Base-by-base conservation (phyloP, 1,284 basidiomycete genomes). In the Naganishia albida region DNA sequence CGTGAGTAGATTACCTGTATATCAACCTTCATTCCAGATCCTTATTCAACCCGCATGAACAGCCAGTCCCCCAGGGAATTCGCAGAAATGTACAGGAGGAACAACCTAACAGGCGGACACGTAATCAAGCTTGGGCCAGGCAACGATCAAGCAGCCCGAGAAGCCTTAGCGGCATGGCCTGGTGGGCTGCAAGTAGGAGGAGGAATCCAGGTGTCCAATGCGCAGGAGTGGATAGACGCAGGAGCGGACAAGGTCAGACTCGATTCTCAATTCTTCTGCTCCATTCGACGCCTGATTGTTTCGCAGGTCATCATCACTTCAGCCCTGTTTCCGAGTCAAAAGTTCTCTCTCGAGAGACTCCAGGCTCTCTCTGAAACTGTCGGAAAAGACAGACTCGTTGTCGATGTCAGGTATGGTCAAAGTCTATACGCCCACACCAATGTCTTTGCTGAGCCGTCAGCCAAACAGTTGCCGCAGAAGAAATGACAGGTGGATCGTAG, bases 221-320 rank as follows among this genome's bases (percentile, higher is more conserved):
- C 93, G 0, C 74, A 78, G 51, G 83, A 86, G 67, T 99, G 96
- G 96, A 77, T 99, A 40, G 84, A 88, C 42, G 85, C 84, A 2
- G 96, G 96, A 7, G 96, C 96, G 7, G 88, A 88, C 73, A 99
- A 99, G 84, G 95, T 93, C 69, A 39, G 70, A 52, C 8, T 34
- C 10, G 34, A 10, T 6, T 10, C 4, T 34, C 34, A 34, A 10
- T 6, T 6, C 34, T 34, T 34, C 6, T 10, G n/a, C 34, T 2
- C 0, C 16, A 12, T n/a, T n/a, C 42, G 28, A 25, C 18, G 50
- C 2, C 7, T 13, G 15, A 18, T 48, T 28, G 48, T 25, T 63
- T 62, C 23, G 2, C 70, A 96, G 93, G 87, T 97, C 67, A 98
- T 99, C 65, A 91, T 99, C 30, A 99, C 96, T 2, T 97, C 93